Base-by-base conservation (phyloP, 768 basidiomycete genomes). In the Lentinula sp. region DNA sequence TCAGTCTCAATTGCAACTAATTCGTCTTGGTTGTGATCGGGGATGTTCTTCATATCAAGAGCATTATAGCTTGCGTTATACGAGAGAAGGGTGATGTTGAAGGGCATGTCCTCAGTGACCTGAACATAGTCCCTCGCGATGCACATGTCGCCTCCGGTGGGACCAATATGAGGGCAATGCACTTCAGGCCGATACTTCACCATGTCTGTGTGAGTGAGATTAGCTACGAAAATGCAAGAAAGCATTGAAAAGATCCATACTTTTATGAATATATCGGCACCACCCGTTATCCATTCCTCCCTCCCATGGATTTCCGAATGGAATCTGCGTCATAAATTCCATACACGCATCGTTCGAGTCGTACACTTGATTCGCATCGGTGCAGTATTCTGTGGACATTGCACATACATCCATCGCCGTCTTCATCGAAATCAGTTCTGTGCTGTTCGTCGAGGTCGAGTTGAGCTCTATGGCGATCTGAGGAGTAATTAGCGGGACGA, bases 161-260 rank as follows among this genome's bases (percentile, higher is more conserved):
- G 62, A 8, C 62, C 62, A 53, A 62, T 59, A 23, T 62, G 62
- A 40, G 62, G 49, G 21, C 62, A 62, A 45, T 62, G 58, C 15
- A 62, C 58, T 31, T 60, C 62, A 5, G 62, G 62, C 5, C 58
- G 39, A 16, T 49, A 52, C 28, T 60, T 53, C 9, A 62, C 58
- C 58, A 62, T 62, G 28, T 62, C 55, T 58, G n/a, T 31, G 13
- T 31, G 5, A 51, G 48, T 21, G 1, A 49, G 2, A 34, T 34
- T 32, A 23, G 13, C 28, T 5, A 39, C 31, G 31, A 8, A 15
- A 21, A 15, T n/a, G 5, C 16, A 43, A 9, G 37, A 34, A 28
- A 15, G 15, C 10, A 6, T 31, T 40, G 16, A 35, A 5, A n/a
- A 5, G 18, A 6, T 15, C 51, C 8, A 16, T 16, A 42, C 23